These are phyloP conservation scores for Astrocystis sublimbata DNA, from an alignment of 495 filamentous ascomycete genomes.

Conservation along the genomic window DNA sequence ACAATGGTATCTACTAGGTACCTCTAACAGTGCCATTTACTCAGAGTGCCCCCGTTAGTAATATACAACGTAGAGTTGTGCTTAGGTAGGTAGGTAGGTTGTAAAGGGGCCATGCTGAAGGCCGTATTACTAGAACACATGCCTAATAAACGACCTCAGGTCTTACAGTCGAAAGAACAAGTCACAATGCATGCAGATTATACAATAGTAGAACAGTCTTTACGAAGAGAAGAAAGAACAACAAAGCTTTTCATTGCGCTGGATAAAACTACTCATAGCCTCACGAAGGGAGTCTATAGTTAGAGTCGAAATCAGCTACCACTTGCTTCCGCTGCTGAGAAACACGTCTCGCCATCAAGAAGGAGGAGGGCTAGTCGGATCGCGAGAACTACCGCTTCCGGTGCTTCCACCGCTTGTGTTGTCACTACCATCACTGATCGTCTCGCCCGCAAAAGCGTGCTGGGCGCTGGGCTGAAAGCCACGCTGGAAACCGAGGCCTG, in stretches of 20 bases:
- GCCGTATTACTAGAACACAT: no score
- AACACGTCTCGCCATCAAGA: slow-evolving; percentile 9
- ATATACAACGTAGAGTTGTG: no score
- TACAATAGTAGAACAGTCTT: not conserved
- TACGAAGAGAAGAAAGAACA: not conserved
- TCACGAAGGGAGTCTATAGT: not conserved
- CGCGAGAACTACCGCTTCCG: slow-evolving; percentile 28
- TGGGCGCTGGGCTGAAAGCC: slow-evolving; percentile 25
- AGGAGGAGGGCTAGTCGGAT: slow-evolving; percentile 30
- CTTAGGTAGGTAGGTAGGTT: no score
- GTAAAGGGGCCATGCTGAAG: no score
- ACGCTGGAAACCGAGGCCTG: slow-evolving; percentile 27
- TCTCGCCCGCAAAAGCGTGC: slow-evolving; percentile 16
- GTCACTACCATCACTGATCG: slow-evolving; percentile 24
- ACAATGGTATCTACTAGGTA: no score
- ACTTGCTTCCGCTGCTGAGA: not conserved
- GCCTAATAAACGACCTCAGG: not conserved
- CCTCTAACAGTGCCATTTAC: no score
- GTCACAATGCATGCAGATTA: not conserved
- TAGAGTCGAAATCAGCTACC: not conserved
- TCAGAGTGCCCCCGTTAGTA: no score
- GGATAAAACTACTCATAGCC: slow-evolving; percentile 5
- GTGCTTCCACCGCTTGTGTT: slow-evolving; percentile 28
- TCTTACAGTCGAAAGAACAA: not conserved
- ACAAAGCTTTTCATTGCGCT: slow-evolving; percentile 20